Base-by-base conservation (phyloP, 23 red algal genomes). In the Pyropia haitanensis region DNA sequence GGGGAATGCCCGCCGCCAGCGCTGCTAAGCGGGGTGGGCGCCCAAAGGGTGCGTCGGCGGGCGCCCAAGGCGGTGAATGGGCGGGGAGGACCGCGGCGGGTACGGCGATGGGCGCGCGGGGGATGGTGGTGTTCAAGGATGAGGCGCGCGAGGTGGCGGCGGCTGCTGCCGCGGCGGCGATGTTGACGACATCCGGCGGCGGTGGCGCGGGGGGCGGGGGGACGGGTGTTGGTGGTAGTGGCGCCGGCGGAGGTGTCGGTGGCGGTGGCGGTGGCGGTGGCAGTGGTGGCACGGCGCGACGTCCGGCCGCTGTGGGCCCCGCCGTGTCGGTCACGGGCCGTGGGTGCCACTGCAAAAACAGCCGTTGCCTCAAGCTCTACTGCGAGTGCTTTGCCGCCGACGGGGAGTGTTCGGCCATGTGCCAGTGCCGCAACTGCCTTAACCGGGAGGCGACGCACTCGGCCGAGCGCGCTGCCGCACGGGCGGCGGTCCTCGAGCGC, bases 301-400 rank as follows among this genome's bases (percentile, higher is more conserved):
- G 24, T 4, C 24, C 27, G 5, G 5, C 24, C 57, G 4, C 24
- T 29, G 4, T 13, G 57, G 30, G 34, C 7, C 61, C 78, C 14
- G 1, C 78, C 30, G 58, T 51, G 24, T 29, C 63, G 1, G 65
- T 50, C 25, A 23, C 23, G 4, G 72, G 60, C 29, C 72, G 78
- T 22, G 71, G 83, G 3, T 96, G 91, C 66, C 81, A 88, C 24
- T 96, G 91, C 73, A 89, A 89, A 32, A 88, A 88, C 52, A 85
- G 77, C 18, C 57, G 67, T 23, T 96, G 91, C 32, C 77, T 96
- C 24, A 96, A 96, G 66, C 75, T 96, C 19, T 96, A 96, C 60
- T 96, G 91, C 82, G 91, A 88, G 62, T 96, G 91, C 69, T 96
- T 96, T 52, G 85, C 83, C 14, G 81, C 85, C 30, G 83, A 77